These are phyloP conservation scores for Termitomyces sp. DNA, from an alignment of 768 basidiomycete species.

Conservation along the genomic window DNA sequence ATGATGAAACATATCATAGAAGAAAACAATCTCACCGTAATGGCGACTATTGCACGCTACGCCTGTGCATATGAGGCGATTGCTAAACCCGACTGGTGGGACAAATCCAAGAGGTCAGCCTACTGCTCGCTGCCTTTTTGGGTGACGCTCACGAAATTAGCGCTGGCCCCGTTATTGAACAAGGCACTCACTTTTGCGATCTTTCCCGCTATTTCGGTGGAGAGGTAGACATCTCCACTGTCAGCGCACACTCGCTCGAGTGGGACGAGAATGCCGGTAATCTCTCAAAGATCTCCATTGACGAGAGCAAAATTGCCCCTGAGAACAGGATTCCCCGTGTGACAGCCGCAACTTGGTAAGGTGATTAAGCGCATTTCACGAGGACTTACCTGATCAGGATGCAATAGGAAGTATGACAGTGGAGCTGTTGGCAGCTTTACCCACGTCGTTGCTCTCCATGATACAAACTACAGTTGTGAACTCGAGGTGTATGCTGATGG, in stretches of 20 bases:
- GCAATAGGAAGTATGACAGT: conserved; percentile 85
- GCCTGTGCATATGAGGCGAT: conserved; percentile 82
- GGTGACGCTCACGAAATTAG: conserved; percentile 25
- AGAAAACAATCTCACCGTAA: conserved; percentile 91
- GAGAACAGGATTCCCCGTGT: conserved; percentile 93
- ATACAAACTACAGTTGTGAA: conserved; percentile 90
- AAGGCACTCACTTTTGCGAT: conserved; percentile 97
- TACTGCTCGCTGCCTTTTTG: not conserved
- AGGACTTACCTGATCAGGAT: not conserved
- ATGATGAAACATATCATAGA: conserved; percentile 95
- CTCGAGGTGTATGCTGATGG: conserved; percentile 94
- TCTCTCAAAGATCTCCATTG: conserved; percentile 74
- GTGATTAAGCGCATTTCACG: not conserved
- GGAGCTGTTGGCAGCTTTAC: conserved; percentile 92
- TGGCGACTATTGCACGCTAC: conserved; percentile 95
- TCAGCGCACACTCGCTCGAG: conserved; percentile 84
- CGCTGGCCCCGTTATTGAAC: conserved; percentile 80
- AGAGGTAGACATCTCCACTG: conserved; percentile 80
- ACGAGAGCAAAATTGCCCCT: conserved; percentile 79
- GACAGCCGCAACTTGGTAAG: conserved; percentile 85
- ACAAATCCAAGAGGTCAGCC: conserved; percentile 73
- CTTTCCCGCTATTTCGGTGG: conserved; percentile 97
- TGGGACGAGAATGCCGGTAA: conserved; percentile 88
- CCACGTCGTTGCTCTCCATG: conserved; percentile 89
- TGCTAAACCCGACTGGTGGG: conserved; percentile 88